Evolutionary conservation across 306 rosid genomes (phyloP).

Genomic region (Rosa rugosa): DNA sequence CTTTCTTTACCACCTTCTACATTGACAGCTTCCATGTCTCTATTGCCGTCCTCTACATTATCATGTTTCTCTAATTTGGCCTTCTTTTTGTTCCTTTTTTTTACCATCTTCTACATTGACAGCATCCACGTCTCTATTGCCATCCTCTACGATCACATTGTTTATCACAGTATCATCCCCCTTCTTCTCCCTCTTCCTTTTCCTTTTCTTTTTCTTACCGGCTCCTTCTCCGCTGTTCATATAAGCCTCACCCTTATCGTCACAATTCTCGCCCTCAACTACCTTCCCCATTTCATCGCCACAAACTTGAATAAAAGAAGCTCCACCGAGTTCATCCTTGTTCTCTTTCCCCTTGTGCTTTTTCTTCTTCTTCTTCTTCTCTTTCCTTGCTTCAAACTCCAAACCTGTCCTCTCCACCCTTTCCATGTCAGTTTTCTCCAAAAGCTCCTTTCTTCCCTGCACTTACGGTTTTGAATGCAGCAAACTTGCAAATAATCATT

Average conservation of each 20-base stretch:
- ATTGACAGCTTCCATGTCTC: background rate
- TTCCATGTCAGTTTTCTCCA: background rate
- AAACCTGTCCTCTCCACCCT: background rate
- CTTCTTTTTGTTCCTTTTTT: too few relatives aligned
- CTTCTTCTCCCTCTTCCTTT: background rate
- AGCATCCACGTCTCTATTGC: background rate
- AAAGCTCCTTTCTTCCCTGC: too few relatives aligned
- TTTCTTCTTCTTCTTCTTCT: conserved; percentile 8
- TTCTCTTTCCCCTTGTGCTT: background rate
- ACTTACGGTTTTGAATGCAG: too few relatives aligned
- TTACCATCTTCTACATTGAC: conserved; percentile 8
- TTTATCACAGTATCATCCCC: too few relatives aligned
- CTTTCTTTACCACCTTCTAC: conserved; percentile 16
- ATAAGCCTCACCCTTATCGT: background rate
- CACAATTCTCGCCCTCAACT: background rate
- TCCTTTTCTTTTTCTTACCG: background rate
- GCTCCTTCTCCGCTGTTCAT: background rate
- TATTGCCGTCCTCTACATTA: background rate
- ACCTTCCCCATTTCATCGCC: background rate
- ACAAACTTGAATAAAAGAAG: background rate
- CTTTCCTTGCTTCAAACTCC: conserved; percentile 9
- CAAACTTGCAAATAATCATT: too few relatives aligned
- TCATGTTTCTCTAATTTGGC: too few relatives aligned
- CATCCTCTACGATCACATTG: background rate
- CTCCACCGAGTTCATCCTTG: background rate